A percentile compares a stretch with the other conserved stretches of the same genome.
phyloP scores from a whole-genome alignment of 768 basidiomycete species.

The Lactarius pseudohatsudake region DNA sequence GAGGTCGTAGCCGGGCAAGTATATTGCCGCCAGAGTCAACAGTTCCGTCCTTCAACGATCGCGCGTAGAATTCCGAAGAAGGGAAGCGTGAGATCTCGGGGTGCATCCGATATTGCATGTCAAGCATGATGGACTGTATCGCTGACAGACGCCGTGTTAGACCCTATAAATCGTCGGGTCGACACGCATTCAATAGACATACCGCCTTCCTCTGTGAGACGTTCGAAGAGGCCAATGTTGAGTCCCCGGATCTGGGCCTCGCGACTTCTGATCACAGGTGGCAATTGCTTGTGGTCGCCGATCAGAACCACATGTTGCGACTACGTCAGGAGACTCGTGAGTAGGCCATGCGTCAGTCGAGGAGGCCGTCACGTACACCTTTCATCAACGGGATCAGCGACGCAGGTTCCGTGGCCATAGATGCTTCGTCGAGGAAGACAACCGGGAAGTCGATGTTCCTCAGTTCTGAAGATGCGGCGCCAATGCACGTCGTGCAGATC shows the following conservation, averaged over 20 bases:
- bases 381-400: constrained; percentile 91
- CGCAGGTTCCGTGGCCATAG: constrained; percentile 94
- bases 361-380: constrained; percentile 61
- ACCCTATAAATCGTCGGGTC: not conserved
- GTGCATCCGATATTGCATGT: constrained; percentile 96
- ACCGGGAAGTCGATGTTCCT: constrained; percentile 85
- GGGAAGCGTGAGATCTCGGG: constrained; percentile 88
- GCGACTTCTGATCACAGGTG: constrained; percentile 78
- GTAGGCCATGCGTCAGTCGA: constrained; percentile 23
- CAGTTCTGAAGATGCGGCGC: constrained; percentile 63
- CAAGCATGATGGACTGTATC: constrained; percentile 89
- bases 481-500: constrained; percentile 89
- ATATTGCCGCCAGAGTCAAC: constrained; percentile 51
- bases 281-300: constrained; percentile 96
- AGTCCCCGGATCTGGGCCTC: constrained; percentile 75
- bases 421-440: constrained; percentile 93
- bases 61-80: constrained; percentile 77
- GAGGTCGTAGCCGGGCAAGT: constrained; percentile 55
- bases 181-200: constrained; percentile 33
- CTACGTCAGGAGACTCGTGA: constrained; percentile 40
- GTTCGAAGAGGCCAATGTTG: constrained; percentile 82
- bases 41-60: constrained; percentile 71
- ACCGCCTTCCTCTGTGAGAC: constrained; percentile 83
- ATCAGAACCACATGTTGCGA: constrained; percentile 83
- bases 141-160: constrained; percentile 40